Evolutionary conservation across 78 protist genomes (phyloP).

Genomic region (Dictyostelium citrinum): DNA sequence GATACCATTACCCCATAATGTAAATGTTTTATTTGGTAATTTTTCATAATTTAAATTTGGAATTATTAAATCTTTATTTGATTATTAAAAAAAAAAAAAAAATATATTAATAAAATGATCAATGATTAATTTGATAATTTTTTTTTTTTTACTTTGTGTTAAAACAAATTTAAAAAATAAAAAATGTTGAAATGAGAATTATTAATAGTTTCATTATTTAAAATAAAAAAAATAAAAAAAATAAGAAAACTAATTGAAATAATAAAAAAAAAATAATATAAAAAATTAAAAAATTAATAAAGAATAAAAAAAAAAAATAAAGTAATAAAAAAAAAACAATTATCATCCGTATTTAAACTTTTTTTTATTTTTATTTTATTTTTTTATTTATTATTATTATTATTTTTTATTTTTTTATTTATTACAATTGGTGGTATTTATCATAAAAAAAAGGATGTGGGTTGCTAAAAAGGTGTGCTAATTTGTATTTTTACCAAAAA

Average conservation of each 20-base stretch:
- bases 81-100: too few species aligned
- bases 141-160: background rate
- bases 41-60: conserved; percentile 2
- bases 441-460: background rate
- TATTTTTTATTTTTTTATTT: too few species aligned
- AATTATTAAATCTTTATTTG: background rate
- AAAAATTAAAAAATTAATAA: background rate
- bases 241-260: background rate
- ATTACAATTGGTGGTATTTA: too few species aligned
- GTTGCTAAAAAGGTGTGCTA: background rate
- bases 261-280: background rate
- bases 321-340: too few species aligned
- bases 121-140: background rate
- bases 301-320: background rate
- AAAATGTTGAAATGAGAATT: background rate
- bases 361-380: too few species aligned
- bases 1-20: background rate
- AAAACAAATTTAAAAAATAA: background rate
- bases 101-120: background rate
- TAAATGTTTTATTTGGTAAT: background rate
- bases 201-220: background rate
- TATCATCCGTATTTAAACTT: too few species aligned
- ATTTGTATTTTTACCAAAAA: background rate
- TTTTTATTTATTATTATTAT: too few species aligned
- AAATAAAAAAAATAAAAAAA: background rate